Evolutionary conservation across 148 eudicot species (phyloP).

Genomic region (Beta vulgaris): DNA sequence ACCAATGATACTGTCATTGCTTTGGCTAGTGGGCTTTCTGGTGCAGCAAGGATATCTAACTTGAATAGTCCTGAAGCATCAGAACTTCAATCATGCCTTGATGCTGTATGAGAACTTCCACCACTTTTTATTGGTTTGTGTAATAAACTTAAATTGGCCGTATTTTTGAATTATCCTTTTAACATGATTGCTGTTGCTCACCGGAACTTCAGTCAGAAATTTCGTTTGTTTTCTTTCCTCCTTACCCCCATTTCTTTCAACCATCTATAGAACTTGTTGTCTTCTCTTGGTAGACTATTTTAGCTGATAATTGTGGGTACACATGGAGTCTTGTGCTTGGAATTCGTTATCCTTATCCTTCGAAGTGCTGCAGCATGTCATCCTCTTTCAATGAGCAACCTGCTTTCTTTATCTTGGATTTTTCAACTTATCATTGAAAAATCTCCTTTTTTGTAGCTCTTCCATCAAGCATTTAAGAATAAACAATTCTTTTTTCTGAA

Average conservation of each 20-base stretch:
- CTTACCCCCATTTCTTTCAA: not conserved
- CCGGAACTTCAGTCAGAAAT: not conserved
- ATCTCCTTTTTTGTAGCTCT: not conserved
- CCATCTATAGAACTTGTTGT: not conserved
- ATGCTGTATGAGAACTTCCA: constrained; percentile 66
- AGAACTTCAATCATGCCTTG: constrained; percentile 84
- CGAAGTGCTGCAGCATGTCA: not conserved
- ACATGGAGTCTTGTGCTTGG: not conserved
- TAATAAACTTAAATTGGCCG: not conserved
- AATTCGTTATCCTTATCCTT: not conserved
- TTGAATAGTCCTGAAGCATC: constrained; percentile 62
- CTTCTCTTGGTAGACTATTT: not conserved
- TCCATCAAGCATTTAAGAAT: not conserved
- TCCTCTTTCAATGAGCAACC: not conserved
- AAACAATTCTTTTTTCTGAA: too few species aligned
- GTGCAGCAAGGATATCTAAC: constrained; percentile 54
- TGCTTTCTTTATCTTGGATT: not conserved
- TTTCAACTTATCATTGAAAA: not conserved
- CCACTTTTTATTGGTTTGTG: not conserved
- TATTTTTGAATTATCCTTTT: not conserved
- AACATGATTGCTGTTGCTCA: not conserved
- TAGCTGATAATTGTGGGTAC: not conserved
- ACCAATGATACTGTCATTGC: constrained; percentile 97
- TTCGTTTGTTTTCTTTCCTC: not conserved
- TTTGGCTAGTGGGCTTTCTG: constrained; percentile 93